Conservation (phyloP, 169 alveolate species). For the Eimeria acervulina region DNA sequence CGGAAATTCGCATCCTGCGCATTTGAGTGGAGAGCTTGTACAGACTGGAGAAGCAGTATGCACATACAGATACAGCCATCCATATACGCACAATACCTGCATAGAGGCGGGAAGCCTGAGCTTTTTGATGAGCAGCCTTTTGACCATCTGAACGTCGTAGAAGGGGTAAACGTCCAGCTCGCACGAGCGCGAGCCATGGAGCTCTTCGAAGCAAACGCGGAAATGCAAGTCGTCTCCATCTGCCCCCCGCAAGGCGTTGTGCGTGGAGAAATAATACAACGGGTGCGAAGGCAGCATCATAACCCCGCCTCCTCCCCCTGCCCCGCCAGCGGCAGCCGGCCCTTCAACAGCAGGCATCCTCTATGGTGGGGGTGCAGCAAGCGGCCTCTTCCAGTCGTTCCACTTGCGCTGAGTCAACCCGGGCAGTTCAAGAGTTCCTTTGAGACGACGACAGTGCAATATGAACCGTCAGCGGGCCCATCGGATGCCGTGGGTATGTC, state of each 20-base stretch:
- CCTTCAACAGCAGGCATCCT: slow-evolving; percentile 71
- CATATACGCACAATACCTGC: slow-evolving; percentile 80
- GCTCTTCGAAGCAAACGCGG: slow-evolving; percentile 79
- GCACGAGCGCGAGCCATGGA: slow-evolving; percentile 80
- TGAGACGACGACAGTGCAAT: background rate
- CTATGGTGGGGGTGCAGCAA: background rate
- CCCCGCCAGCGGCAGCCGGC: slow-evolving; percentile 67
- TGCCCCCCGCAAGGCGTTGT: slow-evolving; percentile 78
- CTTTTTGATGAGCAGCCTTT: slow-evolving; percentile 92
- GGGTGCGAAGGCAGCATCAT: slow-evolving; percentile 81
- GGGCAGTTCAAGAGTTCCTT: background rate
- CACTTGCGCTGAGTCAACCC: slow-evolving; percentile 25
- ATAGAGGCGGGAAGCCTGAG: slow-evolving; percentile 89
- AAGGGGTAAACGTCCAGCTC: slow-evolving; percentile 90
- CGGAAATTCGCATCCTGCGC: background rate
- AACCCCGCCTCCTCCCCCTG: slow-evolving; percentile 56
- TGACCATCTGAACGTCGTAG: slow-evolving; percentile 94
- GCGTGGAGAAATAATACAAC: slow-evolving; percentile 77
- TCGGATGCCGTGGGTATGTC: slow-evolving; percentile 38
- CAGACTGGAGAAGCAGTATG: background rate
- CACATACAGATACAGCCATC: background rate
- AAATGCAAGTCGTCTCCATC: slow-evolving; percentile 78
- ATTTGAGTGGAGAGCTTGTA: background rate
- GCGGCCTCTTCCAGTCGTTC: background rate
- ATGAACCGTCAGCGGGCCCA: slow-evolving; percentile 38